A percentile compares a stretch with the other conserved stretches of the same genome.
Evolutionary conservation across 1,284 basidiomycete species (phyloP).

Genomic region (Fomes fomentarius): DNA sequence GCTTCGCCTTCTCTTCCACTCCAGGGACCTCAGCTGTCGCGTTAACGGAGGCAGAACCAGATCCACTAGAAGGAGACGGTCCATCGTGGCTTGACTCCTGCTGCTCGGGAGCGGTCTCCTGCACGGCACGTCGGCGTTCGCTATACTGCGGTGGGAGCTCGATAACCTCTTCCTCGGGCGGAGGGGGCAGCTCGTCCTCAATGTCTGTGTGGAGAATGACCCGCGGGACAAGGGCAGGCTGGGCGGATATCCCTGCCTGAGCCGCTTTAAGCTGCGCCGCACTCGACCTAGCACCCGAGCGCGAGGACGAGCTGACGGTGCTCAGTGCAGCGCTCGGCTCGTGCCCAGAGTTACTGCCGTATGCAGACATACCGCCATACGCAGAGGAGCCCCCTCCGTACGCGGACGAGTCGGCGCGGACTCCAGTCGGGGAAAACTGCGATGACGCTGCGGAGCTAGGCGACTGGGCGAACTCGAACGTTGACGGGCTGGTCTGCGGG

Average conservation of each 20-base stretch:
- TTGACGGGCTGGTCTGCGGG: not conserved
- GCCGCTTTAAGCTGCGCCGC: conserved; percentile 51
- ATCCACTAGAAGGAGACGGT: no score
- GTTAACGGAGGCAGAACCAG: no score
- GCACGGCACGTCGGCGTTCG: no score
- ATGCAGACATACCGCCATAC: conserved; percentile 4
- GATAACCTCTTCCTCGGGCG: conserved; percentile 55
- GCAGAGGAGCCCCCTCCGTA: conserved; percentile 8
- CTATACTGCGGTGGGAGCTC: conserved; percentile 79
- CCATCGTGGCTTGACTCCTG: no score
- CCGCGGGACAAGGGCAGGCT: conserved; percentile 51
- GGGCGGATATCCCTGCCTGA: conserved; percentile 45
- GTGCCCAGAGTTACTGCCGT: not conserved
- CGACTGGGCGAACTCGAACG: conserved; percentile 2
- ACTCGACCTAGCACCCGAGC: conserved; percentile 35
- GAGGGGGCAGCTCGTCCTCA: conserved; percentile 53
- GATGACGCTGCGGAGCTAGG: conserved; percentile 2
- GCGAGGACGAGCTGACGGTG: conserved; percentile 16
- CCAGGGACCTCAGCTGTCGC: no score
- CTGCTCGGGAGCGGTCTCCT: no score
- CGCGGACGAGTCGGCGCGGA: conserved; percentile 4
- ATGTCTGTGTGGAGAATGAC: conserved; percentile 75
- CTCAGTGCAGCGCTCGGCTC: conserved; percentile 4
- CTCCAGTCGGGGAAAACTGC: conserved; percentile 6
- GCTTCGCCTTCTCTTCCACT: no score